Evolutionary conservation across 257 asterid species (phyloP), one percentile per base, ranked within the genome.

Genomic region (Gentiana macrophylla): DNA sequence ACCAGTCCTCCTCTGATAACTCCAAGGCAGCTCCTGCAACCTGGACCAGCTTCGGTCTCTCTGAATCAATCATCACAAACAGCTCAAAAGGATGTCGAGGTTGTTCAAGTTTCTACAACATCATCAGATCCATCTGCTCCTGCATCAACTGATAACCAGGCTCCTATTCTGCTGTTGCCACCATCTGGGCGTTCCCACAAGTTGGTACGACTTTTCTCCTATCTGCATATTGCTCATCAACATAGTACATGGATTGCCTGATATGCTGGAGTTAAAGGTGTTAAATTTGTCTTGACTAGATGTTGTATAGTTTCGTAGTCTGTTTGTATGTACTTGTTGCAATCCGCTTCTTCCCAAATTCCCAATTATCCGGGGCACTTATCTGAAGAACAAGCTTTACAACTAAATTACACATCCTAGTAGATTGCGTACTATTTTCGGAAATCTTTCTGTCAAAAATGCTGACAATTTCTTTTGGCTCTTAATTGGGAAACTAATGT

Each of bases 1-100:
- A 71, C 86, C 61, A 72, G 71, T 65, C 98, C 81, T 60, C 70
- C 79, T 6, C 82, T 91, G 7, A 52, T 87, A 62, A 91, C 96
- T 35, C 98, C 98, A 24, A 92, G 94, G 46, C 96, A 91, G 71
- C 86, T 84, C 52, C 63, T 87, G 70, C 92, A 80, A 47, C 70
- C 81, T 56, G 92, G 78, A 32, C 76, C 84, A 65, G 35, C 81
- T 66, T 61, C 78, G 13, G 24, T 24, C 24, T 64, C 86, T 37
- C 61, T 79, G 24, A 57, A 69, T 62, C 90, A 82, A 60, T 62
- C 74, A 44, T 64, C 70, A 47, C 88, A 74, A 68, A 74, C 86
- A 52, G 51, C 74, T n/a, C 96, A 91, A 62, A 85, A 83, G 62
- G 98, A 91, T 62, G 97, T 87, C 54, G 95, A 91, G 72, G 93